Conservation (phyloP, 108 stramenopile genomes). For the Fragilaria radians region DNA sequence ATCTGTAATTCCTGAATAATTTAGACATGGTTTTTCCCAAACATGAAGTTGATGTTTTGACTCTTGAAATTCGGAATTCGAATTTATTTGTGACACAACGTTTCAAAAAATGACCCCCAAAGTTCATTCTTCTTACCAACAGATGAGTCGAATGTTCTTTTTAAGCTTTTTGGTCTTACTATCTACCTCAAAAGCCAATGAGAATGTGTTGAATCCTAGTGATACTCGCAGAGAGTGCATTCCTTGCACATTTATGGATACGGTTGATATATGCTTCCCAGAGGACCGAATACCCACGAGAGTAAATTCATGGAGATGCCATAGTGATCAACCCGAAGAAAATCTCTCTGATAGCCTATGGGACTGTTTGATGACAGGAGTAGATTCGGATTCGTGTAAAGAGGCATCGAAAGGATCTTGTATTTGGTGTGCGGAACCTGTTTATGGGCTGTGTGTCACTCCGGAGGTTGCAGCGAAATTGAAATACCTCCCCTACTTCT, state of each 20-base stretch:
- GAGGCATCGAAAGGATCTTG: background rate
- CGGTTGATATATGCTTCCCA: background rate
- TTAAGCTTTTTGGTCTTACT: background rate
- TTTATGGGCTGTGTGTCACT: slow-evolving; percentile 7
- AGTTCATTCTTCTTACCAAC: background rate
- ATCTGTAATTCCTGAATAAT: too few relatives aligned
- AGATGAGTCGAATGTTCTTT: too few relatives aligned
- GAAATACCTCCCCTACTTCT: background rate
- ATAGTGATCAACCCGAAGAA: background rate
- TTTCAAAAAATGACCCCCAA: background rate
- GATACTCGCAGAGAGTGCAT: background rate
- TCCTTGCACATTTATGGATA: background rate
- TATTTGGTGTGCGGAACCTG: slow-evolving; percentile 10
- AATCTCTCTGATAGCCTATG: background rate
- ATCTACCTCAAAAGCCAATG: background rate
- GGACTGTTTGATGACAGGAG: background rate
- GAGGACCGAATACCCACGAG: background rate
- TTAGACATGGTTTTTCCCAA: too few relatives aligned
- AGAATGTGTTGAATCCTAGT: background rate
- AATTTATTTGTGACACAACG: background rate
- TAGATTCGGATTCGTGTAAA: background rate
- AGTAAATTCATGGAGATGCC: background rate
- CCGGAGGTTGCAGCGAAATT: slow-evolving; percentile 4
- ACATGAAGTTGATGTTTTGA: too few relatives aligned
- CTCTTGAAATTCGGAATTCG: too few relatives aligned